A percentile compares a stretch with the other conserved stretches of the same genome.
Conservation (phyloP, 2,329 filamentous ascomycete genomes). For the Plenodomus biglobosus region DNA sequence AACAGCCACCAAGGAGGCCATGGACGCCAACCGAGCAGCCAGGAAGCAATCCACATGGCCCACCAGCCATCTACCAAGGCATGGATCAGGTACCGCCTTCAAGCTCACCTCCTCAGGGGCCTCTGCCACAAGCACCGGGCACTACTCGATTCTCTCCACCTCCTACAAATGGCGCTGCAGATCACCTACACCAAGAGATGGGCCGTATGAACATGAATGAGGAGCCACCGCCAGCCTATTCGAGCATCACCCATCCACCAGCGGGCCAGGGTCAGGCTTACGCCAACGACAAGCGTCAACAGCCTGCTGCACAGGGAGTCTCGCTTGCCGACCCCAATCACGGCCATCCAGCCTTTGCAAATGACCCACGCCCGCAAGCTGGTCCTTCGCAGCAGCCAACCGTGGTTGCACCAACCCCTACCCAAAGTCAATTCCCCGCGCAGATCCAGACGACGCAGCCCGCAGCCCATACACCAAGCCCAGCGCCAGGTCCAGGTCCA, state of each 20-base stretch:
- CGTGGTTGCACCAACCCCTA: constrained; percentile 37
- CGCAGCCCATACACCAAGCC: constrained; percentile 44
- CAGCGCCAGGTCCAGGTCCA: constrained; percentile 59
- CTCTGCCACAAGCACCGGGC: constrained; percentile 32
- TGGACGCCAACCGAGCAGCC: constrained; percentile 96
- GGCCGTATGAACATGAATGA: constrained; percentile 77
- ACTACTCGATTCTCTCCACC: constrained; percentile 29
- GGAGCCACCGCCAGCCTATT: constrained; percentile 94
- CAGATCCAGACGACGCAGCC: constrained; percentile 25
- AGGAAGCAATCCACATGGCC: constrained; percentile 82
- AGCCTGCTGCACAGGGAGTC: constrained; percentile 30
- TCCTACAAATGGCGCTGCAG: constrained; percentile 26
- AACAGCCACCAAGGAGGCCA: constrained; percentile 61
- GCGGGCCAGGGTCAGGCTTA: constrained; percentile 58
- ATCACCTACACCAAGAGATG: constrained; percentile 80
- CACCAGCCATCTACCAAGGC: constrained; percentile 89
- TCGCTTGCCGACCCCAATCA: constrained; percentile 48
- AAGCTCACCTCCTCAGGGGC: constrained; percentile 45
- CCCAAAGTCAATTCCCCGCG: constrained; percentile 27
- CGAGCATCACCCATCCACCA: constrained; percentile 60
- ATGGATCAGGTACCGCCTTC: constrained; percentile 62
- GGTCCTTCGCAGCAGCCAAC: constrained; percentile 44
- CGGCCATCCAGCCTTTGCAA: constrained; percentile 87
- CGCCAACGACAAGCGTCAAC: constrained; percentile 73
- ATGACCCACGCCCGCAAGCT: constrained; percentile 65